phyloP scores from a whole-genome alignment of 176 grass and related monocot genomes.

The Carex pumila region DNA sequence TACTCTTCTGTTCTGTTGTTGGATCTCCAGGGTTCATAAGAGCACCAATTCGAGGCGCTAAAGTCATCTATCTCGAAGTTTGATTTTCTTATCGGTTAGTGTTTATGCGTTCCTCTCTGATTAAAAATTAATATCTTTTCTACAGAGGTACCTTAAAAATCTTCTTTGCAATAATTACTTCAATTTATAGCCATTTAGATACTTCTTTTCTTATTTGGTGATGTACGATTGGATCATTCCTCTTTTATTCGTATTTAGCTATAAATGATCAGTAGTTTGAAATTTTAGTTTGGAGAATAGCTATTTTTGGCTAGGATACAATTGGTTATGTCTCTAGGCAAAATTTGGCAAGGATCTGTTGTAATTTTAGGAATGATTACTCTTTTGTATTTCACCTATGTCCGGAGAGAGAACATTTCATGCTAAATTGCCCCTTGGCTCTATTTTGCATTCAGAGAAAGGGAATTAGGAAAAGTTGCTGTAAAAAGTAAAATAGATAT shows the following conservation, averaged over 20 bases:
- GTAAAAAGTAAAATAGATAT: neutral
- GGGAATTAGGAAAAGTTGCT: neutral
- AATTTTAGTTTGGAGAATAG: neutral
- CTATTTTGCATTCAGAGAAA: neutral
- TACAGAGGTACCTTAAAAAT: neutral
- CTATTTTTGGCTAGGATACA: neutral
- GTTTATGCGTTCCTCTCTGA: neutral
- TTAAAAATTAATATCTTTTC: neutral
- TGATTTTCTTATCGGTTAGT: neutral
- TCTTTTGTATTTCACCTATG: neutral
- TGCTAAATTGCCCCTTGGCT: neutral
- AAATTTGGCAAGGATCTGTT: neutral
- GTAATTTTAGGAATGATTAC: neutral
- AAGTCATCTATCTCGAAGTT: neutral
- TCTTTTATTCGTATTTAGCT: slow-evolving; percentile 2
- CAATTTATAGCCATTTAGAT: neutral
- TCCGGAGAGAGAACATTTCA: neutral
- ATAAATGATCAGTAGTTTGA: neutral
- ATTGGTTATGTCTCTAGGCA: neutral
- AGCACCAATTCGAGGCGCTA: neutral
- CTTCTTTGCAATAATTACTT: neutral
- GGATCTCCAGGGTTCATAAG: neutral
- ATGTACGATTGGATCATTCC: neutral
- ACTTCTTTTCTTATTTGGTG: neutral
- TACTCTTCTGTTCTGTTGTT: neutral